Percentiles rank a stretch among this genome's conserved stretches.
These are phyloP conservation scores for Musa schizocarpa DNA, from an alignment of 176 grass and related monocot genomes.

Conservation along the genomic window DNA sequence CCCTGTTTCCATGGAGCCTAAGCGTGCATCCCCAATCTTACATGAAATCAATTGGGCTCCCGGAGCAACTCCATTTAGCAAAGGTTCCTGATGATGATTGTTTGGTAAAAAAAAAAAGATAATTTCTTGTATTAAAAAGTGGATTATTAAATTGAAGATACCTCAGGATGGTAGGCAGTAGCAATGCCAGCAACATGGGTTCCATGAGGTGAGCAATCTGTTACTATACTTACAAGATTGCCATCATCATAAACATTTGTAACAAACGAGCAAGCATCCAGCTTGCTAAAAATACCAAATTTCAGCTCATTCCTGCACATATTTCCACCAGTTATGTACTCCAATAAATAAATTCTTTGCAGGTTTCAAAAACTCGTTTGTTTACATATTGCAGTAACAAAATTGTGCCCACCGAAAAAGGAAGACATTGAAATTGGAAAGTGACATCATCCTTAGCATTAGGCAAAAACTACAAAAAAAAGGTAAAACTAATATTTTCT, in stretches of 20 bases:
- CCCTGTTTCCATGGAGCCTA: slow-evolving; percentile 99
- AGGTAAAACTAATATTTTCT: too few relatives aligned
- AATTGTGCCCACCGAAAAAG: background rate
- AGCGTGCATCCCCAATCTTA: slow-evolving; percentile 91
- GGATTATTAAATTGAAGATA: slow-evolving; percentile 29
- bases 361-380: background rate
- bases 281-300: slow-evolving; percentile 89
- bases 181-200: slow-evolving; percentile 99
- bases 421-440: background rate
- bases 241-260: slow-evolving; percentile 91
- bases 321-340: background rate
- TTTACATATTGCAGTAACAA: background rate
- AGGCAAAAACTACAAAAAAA: background rate
- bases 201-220: slow-evolving; percentile 92
- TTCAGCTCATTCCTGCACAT: slow-evolving; percentile 75
- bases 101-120: slow-evolving; percentile 13
- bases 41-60: slow-evolving; percentile 96
- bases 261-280: slow-evolving; percentile 95
- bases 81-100: slow-evolving; percentile 53
- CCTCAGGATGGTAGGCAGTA: slow-evolving; percentile 84
- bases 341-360: background rate
- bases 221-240: slow-evolving; percentile 94
- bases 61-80: slow-evolving; percentile 92
- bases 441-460: background rate
- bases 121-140: slow-evolving; percentile 9